Conservation (phyloP, 202 grass and related monocot species). For the Cymbopogon flexuosus region DNA sequence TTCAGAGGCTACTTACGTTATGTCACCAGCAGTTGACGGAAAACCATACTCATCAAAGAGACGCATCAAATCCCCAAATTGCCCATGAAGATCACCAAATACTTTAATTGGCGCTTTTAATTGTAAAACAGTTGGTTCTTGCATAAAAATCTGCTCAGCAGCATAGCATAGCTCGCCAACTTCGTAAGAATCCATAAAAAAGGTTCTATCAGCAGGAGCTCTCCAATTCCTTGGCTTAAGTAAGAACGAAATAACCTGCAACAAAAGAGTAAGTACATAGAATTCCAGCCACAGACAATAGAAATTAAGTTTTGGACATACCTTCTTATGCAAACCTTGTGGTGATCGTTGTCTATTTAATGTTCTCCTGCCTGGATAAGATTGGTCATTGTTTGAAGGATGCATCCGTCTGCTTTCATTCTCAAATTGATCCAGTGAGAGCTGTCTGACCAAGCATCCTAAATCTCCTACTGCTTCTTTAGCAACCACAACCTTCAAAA, state of each 20-base stretch:
- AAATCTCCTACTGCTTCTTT: constrained; percentile 91
- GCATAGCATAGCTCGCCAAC: constrained; percentile 90
- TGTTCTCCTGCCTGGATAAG: constrained; percentile 61
- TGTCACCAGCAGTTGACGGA: constrained; percentile 91
- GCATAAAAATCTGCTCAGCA: constrained; percentile 97
- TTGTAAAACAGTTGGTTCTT: constrained; percentile 94
- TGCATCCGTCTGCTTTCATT: constrained; percentile 99
- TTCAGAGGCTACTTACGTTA: constrained; percentile 72
- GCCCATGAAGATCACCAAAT: constrained; percentile 97
- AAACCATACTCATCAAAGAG: constrained; percentile 98
- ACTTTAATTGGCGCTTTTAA: constrained; percentile 95
- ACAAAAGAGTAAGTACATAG: constrained; percentile 28
- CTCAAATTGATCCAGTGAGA: constrained; percentile 97
- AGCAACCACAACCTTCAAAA: constrained; percentile 91
- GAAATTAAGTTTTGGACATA: constrained; percentile 20
- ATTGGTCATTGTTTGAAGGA: constrained; percentile 68
- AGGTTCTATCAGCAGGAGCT: constrained; percentile 72
- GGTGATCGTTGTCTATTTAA: constrained; percentile 86
- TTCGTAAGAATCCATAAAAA: constrained; percentile 96
- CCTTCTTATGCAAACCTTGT: constrained; percentile 95
- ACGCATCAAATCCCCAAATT: constrained; percentile 98
- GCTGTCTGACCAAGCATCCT: constrained; percentile 85
- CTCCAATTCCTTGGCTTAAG: constrained; percentile 93
- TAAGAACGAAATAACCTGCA: constrained; percentile 76
- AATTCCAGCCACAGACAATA: background rate